Base-by-base conservation (phyloP, 2,329 filamentous ascomycete genomes). In the Aspergillus neoniger region DNA sequence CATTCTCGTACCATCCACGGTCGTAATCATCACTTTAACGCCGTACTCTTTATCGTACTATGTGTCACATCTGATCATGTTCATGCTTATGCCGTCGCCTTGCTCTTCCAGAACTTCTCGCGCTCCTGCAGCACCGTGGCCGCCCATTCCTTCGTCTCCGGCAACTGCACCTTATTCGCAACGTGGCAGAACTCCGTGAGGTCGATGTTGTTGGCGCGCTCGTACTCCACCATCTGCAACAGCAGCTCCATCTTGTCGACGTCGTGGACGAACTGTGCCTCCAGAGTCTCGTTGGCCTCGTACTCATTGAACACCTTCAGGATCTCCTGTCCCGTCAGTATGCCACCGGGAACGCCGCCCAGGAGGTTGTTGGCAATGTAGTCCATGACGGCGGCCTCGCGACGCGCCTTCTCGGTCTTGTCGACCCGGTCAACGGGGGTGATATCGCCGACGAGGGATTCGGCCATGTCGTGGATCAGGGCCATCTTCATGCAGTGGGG, bases 181-280 rank as follows among this genome's bases (percentile, higher is more conserved):
- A 97, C 95, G 72, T 90, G 89, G 0, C 87, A 85, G 68, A 99
- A 98, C 79, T 99, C 95, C 55, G 89, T 86, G 54, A 99, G 80
- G 75, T 98, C 92, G 41, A 92, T 76, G 64, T 87, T 78, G 53
- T 86, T 82, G 12, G 83, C 79, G 69, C 90, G 88, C 84, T 99
- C 95, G 72, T 99, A 99, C 77, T 99, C 95, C 30, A 96, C 81
- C 91, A 97, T 97, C 81, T 99, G 95, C 72, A 96, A 80, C 63
- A 99, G 79, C 66, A 99, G 81, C 80, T 99, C 95, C 76, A 99
- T 88, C 87, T 98, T 98, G 79, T 99, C 95, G 61, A 99, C 86
- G 75, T 99, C 95, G 75, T 99, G 95, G 47, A 99, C 95, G 65
- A 94, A 98, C 63, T 88, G 83, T 67, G 90, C 91, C 74, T 99